Conservation (phyloP, 2,329 filamentous ascomycete genomes). For the Myriosclerotinia curreyana region DNA sequence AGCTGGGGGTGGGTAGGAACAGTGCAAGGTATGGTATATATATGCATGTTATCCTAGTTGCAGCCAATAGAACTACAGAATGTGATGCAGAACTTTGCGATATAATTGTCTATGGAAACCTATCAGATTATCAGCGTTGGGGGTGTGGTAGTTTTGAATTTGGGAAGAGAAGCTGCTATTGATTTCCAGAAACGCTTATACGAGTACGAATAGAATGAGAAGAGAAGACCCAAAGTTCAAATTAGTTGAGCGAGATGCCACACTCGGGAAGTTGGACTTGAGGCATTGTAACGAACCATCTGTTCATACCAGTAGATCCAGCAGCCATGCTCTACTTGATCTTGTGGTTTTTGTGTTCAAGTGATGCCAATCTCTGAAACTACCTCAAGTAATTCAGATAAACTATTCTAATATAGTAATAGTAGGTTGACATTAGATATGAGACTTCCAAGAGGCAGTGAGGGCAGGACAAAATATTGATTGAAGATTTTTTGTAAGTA, state of each 20-base stretch:
- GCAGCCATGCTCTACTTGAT: neutral
- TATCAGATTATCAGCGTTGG: slow-evolving; percentile 35
- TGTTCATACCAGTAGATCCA: slow-evolving; percentile 5
- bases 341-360: slow-evolving; percentile 13
- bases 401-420: neutral
- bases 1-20: too few species aligned
- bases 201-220: slow-evolving; percentile 3
- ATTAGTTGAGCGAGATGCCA: neutral
- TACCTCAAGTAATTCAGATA: neutral
- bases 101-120: neutral
- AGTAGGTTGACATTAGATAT: neutral
- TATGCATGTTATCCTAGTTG: slow-evolving; percentile 2
- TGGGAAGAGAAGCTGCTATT: slow-evolving; percentile 16
- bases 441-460: neutral
- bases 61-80: slow-evolving; percentile 11
- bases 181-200: slow-evolving; percentile 11
- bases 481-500: neutral
- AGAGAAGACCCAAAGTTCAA: neutral
- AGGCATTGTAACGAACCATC: neutral
- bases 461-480: neutral
- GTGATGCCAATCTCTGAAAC: neutral
- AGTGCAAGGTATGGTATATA: neutral
- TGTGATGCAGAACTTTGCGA: neutral
- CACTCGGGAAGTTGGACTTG: neutral
- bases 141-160: slow-evolving; percentile 26